Evolutionary conservation across 2,329 filamentous ascomycete species (phyloP).

Genomic region (Chaetoscypha palmicola): DNA sequence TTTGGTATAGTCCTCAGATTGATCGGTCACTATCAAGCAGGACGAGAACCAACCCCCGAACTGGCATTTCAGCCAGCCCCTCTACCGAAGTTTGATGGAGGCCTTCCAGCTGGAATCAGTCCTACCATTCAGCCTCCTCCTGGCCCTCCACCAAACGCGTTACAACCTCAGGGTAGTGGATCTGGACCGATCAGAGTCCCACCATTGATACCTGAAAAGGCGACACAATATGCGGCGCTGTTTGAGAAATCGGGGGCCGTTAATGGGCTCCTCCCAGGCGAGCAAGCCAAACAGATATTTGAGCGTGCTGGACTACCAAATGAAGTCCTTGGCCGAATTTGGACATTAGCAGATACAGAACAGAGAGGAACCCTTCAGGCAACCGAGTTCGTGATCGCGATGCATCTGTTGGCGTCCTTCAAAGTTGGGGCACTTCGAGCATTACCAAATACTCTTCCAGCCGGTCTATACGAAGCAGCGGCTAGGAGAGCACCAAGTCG

Average conservation of each 20-base stretch:
- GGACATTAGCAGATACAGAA: conserved; percentile 90
- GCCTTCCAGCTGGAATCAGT: conserved; percentile 36
- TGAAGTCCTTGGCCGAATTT: conserved; percentile 87
- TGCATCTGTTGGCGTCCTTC: conserved; percentile 91
- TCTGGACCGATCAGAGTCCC: conserved; percentile 75
- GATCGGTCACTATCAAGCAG: conserved; percentile 91
- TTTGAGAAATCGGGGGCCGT: conserved; percentile 84
- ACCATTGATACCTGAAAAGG: conserved; percentile 80
- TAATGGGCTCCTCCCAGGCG: conserved; percentile 71
- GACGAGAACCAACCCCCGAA: conserved; percentile 71
- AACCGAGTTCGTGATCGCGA: conserved; percentile 95
- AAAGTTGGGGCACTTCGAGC: conserved; percentile 75
- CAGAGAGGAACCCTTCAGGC: conserved; percentile 79
- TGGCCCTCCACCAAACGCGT: conserved; percentile 34
- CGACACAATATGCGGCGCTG: conserved; percentile 77
- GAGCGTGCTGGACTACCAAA: conserved; percentile 87
- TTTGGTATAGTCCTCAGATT: conserved; percentile 90
- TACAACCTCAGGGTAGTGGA: conserved; percentile 53
- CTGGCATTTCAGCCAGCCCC: conserved; percentile 80
- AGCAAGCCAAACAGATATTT: conserved; percentile 88
- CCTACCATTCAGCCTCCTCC: conserved; percentile 45
- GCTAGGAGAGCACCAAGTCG: conserved; percentile 54
- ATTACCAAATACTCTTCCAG: conserved; percentile 73
- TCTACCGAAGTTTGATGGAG: conserved; percentile 85
- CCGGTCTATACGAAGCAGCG: conserved; percentile 84